phyloP scores from a whole-genome alignment of 176 grass and related monocot genomes.

The Carex scoparia region DNA sequence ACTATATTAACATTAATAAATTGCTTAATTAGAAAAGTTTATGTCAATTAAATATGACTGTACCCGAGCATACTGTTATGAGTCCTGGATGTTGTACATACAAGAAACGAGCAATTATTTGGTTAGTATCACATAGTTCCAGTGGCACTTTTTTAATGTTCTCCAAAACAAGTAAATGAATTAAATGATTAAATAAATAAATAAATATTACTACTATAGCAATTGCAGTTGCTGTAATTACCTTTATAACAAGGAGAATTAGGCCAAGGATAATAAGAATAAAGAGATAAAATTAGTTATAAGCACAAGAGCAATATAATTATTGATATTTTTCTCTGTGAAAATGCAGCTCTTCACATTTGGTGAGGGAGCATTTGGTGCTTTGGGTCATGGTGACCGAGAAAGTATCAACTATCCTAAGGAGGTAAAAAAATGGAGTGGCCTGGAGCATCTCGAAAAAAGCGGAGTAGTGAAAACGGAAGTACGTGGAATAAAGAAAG shows the following conservation, averaged over 20 bases:
- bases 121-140: neutral
- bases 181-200: neutral
- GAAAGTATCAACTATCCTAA: slow-evolving; percentile 56
- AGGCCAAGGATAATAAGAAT: neutral
- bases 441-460: slow-evolving; percentile 30
- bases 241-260: neutral
- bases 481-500: slow-evolving; percentile 35
- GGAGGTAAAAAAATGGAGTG: slow-evolving; percentile 62
- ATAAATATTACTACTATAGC: neutral
- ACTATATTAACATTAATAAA: neutral
- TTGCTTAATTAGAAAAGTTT: neutral
- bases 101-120: neutral
- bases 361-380: slow-evolving; percentile 85
- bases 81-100: neutral
- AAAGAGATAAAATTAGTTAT: neutral
- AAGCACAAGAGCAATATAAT: neutral
- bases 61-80: neutral
- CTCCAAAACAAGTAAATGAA: neutral
- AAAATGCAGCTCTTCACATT: slow-evolving; percentile 51
- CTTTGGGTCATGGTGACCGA: slow-evolving; percentile 76
- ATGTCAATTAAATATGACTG: neutral
- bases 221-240: neutral
- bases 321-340: neutral
- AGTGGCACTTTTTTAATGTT: neutral
- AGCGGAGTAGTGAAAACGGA: neutral